A percentile compares a stretch with the other conserved stretches of the same genome.
Conservation (phyloP, 2,329 filamentous ascomycete species). For the Biscogniauxia mediterranea region DNA sequence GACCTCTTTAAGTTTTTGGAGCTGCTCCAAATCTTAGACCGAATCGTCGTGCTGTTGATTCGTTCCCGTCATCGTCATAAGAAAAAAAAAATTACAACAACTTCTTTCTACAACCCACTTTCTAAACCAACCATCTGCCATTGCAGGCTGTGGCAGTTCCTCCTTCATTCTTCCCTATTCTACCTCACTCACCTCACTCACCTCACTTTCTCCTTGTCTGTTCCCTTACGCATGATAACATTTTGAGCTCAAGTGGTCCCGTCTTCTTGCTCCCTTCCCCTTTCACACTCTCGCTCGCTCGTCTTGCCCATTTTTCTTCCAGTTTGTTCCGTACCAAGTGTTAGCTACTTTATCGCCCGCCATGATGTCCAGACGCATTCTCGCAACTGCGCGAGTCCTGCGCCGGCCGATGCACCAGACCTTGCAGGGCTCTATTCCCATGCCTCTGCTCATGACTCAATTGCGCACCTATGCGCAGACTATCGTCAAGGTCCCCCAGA, state of each 20-base stretch:
- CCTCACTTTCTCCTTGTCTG: neutral
- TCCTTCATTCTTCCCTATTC: neutral
- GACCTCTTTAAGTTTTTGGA: constrained; percentile 1
- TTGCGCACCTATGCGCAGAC: constrained; percentile 71
- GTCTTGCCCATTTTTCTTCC: constrained; percentile 7
- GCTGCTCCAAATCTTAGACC: neutral
- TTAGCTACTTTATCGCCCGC: neutral
- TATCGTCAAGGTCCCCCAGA: constrained; percentile 89
- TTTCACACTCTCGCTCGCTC: constrained; percentile 2
- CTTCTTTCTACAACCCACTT: neutral
- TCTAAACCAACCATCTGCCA: neutral
- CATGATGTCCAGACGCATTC: constrained; percentile 35
- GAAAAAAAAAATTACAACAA: neutral
- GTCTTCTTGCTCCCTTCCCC: neutral
- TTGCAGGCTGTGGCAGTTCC: constrained; percentile 4
- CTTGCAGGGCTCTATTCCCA: constrained; percentile 41
- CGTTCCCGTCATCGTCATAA: neutral
- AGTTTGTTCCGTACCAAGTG: constrained; percentile 1
- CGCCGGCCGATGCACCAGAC: constrained; percentile 39
- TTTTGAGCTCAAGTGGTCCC: neutral
- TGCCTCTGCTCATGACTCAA: constrained; percentile 54
- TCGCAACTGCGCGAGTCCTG: constrained; percentile 42
- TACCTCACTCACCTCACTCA: neutral
- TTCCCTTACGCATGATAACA: neutral
- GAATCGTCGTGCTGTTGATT: neutral